Percentiles rank a stretch among this genome's conserved stretches.
These are phyloP conservation scores for Candida maris DNA, from an alignment of 805 yeast genomes.

Conservation along the genomic window DNA sequence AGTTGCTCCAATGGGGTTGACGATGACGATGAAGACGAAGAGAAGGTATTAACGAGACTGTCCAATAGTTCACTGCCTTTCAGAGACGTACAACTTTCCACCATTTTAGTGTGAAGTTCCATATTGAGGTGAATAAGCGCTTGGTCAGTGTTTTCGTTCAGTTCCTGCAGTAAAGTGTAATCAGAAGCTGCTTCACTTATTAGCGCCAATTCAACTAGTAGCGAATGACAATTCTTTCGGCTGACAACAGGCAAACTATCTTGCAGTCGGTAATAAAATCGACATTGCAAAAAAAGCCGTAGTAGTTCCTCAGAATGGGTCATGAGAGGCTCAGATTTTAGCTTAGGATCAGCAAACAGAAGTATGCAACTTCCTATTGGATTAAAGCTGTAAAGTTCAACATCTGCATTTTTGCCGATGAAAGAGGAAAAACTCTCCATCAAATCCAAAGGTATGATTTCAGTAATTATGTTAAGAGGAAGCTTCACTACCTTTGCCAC, in stretches of 20 bases:
- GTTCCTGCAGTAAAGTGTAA: conserved; percentile 29
- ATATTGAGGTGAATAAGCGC: conserved; percentile 11
- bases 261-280: conserved; percentile 4
- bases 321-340: not conserved
- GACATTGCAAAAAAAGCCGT: conserved; percentile 4
- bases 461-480: conserved; percentile 2
- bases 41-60: not conserved
- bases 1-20: conserved; percentile 3
- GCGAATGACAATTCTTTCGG: conserved; percentile 1
- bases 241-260: conserved; percentile 3
- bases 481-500: conserved; percentile 5
- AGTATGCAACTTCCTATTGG: conserved; percentile 21
- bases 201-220: conserved; percentile 26
- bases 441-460: conserved; percentile 8
- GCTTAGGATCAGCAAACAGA: conserved; percentile 6
- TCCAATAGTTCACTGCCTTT: not conserved
- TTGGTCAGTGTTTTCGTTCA: conserved; percentile 7
- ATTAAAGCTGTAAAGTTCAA: conserved; percentile 19
- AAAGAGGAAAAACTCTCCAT: not conserved
- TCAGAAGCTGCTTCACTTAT: conserved; percentile 37
- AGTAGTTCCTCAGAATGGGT: not conserved
- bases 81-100: not conserved
- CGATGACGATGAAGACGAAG: conserved; percentile 1
- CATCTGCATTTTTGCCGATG: conserved; percentile 11
- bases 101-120: not conserved